phyloP scores from a whole-genome alignment of 768 basidiomycete species.

The Imleria badia region DNA sequence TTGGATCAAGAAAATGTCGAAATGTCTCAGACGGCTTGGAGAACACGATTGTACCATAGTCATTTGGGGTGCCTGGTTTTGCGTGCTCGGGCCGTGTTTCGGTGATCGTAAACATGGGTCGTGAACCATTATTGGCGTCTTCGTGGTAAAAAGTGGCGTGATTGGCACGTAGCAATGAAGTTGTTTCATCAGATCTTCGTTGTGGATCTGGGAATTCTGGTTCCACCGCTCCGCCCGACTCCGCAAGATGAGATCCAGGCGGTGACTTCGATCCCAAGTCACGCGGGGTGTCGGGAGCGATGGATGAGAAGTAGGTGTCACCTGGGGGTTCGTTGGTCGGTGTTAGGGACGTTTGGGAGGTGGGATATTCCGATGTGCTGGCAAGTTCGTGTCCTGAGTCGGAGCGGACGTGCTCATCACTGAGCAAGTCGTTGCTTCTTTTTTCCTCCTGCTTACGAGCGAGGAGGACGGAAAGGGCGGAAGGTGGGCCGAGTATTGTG shows the following conservation, averaged over 20 bases:
- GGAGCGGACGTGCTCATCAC: not conserved
- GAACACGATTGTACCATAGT: constrained; percentile 13
- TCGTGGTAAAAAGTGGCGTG: constrained; percentile 4
- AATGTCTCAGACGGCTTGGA: constrained; percentile 9
- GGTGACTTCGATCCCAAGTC: not conserved
- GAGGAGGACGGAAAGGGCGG: constrained; percentile 38
- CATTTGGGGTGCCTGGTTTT: not conserved
- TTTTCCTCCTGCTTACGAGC: constrained; percentile 20
- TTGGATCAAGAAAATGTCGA: constrained; percentile 11
- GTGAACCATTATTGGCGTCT: not conserved
- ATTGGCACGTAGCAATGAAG: constrained; percentile 16
- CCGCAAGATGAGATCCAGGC: not conserved
- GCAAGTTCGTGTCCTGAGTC: not conserved
- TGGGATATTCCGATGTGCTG: not conserved
- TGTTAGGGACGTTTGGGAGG: constrained; percentile 17
- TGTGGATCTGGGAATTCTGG: not conserved
- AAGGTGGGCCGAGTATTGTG: constrained; percentile 26
- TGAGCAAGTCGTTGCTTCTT: not conserved
- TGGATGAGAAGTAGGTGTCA: constrained; percentile 2
- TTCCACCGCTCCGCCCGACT: not conserved
- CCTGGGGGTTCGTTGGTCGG: constrained; percentile 19
- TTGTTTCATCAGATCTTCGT: constrained; percentile 16
- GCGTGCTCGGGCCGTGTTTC: constrained; percentile 10
- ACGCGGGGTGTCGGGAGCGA: not conserved
- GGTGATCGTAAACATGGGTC: not conserved